Base-by-base conservation (phyloP, 371 early-diverging fungal genomes). In the Mucor sp. region DNA sequence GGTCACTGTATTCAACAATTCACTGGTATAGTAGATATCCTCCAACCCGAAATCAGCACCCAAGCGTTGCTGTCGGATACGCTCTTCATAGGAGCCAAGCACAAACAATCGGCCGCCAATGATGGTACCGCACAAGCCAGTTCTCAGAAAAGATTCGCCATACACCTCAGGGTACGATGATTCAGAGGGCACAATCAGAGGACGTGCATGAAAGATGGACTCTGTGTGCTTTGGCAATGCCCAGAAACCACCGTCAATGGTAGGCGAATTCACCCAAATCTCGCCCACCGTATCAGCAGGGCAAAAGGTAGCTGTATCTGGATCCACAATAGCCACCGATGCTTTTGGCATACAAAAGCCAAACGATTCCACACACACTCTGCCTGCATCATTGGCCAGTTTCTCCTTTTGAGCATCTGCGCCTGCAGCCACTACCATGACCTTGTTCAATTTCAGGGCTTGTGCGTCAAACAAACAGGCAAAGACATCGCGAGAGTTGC, bases 121-220 rank as follows among this genome's bases (percentile, higher is more conserved):
- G 28, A 92, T 66, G n/a, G 89, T 87, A 6, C 94, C 94, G 67
- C 89, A 73, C 12, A 93, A 77, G 1, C 93, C 93, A 6, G 94
- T 93, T 63, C 93, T 81, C 70, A 93, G 76, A 65, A 89, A 91
- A 15, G 84, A 62, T 62, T 80, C 82, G 32, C 76, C 77, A 57
- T 79, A 78, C 1, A 77, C 66, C 43, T 85, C 81, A 17, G 83
- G 83, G 50, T 79, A 74, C 53, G 69, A 66, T 19, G 80, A 70
- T n/a, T 82, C 82, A 2, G 77, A 74, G 8, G 81, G 79, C 4
- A 85, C 77, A 39, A 85, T 70, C 44, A 86, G 41, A 4, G 87
- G 84, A 14, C 82, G 77, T 3, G 91, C 93, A 32, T 85, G 80
- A 73, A 92, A 93, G 8, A 91, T 89, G 21, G 85, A 82, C 57